Evolutionary conservation across 2,329 filamentous ascomycete species (phyloP).

Genomic region (Apiospora aurea): DNA sequence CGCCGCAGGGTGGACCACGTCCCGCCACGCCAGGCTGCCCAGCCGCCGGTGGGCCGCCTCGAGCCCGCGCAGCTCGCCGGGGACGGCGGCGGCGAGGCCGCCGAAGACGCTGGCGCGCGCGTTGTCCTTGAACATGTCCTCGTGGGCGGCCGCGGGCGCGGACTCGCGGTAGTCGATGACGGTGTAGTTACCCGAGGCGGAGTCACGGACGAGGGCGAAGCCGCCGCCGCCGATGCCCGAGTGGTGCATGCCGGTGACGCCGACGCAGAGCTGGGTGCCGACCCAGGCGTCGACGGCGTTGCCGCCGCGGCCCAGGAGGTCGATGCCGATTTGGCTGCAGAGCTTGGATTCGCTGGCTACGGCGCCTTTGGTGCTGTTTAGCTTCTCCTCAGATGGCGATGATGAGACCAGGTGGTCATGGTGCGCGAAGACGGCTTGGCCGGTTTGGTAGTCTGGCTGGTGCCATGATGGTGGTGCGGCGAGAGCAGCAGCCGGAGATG

Average conservation of each 20-base stretch:
- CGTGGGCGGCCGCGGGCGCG: constrained; percentile 79
- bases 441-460: not conserved
- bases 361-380: constrained; percentile 33
- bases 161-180: constrained; percentile 90
- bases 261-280: constrained; percentile 77
- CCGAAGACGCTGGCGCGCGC: constrained; percentile 70
- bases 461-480: not conserved
- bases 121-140: constrained; percentile 86
- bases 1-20: constrained; percentile 77
- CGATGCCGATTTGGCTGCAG: constrained; percentile 44
- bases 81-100: constrained; percentile 75
- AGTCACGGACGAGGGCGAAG: constrained; percentile 80
- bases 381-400: not conserved
- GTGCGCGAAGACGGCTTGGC: not conserved
- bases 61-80: constrained; percentile 79
- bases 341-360: constrained; percentile 42
- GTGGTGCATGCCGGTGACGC: constrained; percentile 79
- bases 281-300: constrained; percentile 81
- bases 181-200: constrained; percentile 67
- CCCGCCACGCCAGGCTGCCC: constrained; percentile 73
- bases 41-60: constrained; percentile 79
- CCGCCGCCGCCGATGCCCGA: constrained; percentile 89
- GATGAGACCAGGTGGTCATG: not conserved
- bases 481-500: not conserved
- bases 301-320: constrained; percentile 51